Conservation (phyloP, 2,329 filamentous ascomycete species). For the Escovopsis sp. region DNA sequence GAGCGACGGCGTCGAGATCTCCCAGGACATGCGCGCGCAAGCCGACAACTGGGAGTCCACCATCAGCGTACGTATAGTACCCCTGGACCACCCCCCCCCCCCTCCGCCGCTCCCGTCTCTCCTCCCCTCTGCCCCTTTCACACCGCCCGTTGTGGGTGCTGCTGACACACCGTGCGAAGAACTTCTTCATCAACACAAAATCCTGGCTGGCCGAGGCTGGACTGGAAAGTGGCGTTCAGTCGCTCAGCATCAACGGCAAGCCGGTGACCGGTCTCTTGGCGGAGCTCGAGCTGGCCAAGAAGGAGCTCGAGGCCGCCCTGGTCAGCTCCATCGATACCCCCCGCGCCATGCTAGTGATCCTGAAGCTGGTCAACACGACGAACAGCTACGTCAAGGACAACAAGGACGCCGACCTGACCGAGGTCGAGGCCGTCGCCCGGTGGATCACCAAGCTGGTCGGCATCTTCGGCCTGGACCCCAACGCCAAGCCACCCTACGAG, state of each 20-base stretch:
- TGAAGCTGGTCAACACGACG: slow-evolving; percentile 60
- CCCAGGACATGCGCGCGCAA: slow-evolving; percentile 60
- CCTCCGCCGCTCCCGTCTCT: not conserved
- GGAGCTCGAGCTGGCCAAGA: slow-evolving; percentile 37
- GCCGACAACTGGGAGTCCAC: slow-evolving; percentile 68
- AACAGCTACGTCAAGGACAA: slow-evolving; percentile 44
- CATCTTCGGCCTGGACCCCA: slow-evolving; percentile 66
- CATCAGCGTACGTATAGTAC: slow-evolving; percentile 44
- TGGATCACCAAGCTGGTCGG: slow-evolving; percentile 76
- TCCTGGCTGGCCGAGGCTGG: slow-evolving; percentile 33
- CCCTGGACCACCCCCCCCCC: too few species aligned
- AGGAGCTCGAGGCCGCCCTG: slow-evolving; percentile 43
- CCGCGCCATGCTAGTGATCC: slow-evolving; percentile 60
- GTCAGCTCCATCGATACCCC: slow-evolving; percentile 82
- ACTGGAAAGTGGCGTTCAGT: slow-evolving; percentile 18
- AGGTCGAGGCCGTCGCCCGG: slow-evolving; percentile 43
- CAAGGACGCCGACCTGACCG: slow-evolving; percentile 29
- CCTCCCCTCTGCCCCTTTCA: too few species aligned
- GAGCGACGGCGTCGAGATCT: slow-evolving; percentile 86
- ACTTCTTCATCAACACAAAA: slow-evolving; percentile 43
- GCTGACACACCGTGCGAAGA: slow-evolving; percentile 21
- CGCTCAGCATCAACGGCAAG: slow-evolving; percentile 21
- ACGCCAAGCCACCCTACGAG: slow-evolving; percentile 37
- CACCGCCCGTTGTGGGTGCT: not conserved
- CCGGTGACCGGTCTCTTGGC: slow-evolving; percentile 18